phyloP scores from a whole-genome alignment of 1,139 yeast species.

The Pichia sp. region DNA sequence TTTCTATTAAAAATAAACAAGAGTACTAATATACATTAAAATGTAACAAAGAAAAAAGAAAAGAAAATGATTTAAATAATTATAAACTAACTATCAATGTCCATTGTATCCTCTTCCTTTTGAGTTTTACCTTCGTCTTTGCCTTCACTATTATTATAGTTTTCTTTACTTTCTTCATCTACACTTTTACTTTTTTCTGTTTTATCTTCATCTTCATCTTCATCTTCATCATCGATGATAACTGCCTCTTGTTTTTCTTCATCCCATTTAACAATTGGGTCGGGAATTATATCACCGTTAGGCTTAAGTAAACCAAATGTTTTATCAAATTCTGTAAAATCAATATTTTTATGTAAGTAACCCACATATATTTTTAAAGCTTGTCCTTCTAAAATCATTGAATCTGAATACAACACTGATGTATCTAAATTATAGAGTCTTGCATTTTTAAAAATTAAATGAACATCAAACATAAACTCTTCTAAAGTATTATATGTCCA shows the following conservation, averaged over 20 bases:
- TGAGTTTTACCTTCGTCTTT: neutral
- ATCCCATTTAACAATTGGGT: constrained; percentile 18
- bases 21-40: too few species aligned
- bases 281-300: constrained; percentile 17
- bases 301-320: constrained; percentile 22
- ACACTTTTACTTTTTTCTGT: neutral
- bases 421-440: constrained; percentile 79
- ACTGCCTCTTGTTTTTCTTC: constrained; percentile 7
- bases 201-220: neutral
- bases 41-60: too few species aligned
- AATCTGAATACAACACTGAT: constrained; percentile 71
- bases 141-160: constrained; percentile 1
- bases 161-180: neutral
- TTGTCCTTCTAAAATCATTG: constrained; percentile 48
- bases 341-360: constrained; percentile 17
- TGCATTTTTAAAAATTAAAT: constrained; percentile 71
- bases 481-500: constrained; percentile 47
- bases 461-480: constrained; percentile 52
- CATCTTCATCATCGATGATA: constrained; percentile 5
- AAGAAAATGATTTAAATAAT: too few species aligned
- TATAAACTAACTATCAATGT: too few species aligned
- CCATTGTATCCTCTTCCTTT: too few species aligned
- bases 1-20: too few species aligned
- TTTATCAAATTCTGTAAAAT: constrained; percentile 28
- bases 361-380: constrained; percentile 26